These are phyloP conservation scores for Blastobotrys malaysiensis DNA, from an alignment of 1,139 yeast species.

Conservation along the genomic window DNA sequence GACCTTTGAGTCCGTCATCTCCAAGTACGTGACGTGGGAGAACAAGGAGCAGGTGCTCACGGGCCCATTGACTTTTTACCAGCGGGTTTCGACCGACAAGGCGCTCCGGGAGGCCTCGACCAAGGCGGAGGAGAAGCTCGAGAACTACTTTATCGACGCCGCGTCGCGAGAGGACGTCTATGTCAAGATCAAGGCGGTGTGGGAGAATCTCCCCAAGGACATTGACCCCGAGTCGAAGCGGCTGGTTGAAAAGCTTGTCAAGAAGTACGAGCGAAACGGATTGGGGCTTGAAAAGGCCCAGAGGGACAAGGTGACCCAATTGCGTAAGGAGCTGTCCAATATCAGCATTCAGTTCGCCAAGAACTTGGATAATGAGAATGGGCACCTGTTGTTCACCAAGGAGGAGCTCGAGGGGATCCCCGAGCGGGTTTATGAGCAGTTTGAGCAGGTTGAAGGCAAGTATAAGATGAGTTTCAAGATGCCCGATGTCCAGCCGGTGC, in stretches of 20 bases:
- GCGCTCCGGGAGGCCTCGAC: slow-evolving; percentile 65
- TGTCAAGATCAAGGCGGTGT: slow-evolving; percentile 50
- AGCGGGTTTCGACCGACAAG: slow-evolving; percentile 60
- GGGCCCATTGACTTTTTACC: slow-evolving; percentile 57
- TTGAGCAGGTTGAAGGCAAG: slow-evolving; percentile 47
- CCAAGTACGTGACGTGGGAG: slow-evolving; percentile 46
- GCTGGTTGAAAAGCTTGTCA: slow-evolving; percentile 51
- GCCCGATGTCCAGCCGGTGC: slow-evolving; percentile 73
- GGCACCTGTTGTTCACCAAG: slow-evolving; percentile 49
- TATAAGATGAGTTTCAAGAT: slow-evolving; percentile 72
- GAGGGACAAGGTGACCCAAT: slow-evolving; percentile 50
- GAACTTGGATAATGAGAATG: slow-evolving; percentile 68
- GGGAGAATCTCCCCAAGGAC: slow-evolving; percentile 33
- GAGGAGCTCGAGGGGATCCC: slow-evolving; percentile 76
- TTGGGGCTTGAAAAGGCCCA: slow-evolving; percentile 52
- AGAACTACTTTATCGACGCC: slow-evolving; percentile 57
- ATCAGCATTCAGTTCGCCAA: slow-evolving; percentile 54
- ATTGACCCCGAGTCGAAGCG: slow-evolving; percentile 54
- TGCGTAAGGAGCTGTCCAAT: slow-evolving; percentile 55
- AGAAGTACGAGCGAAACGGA: slow-evolving; percentile 60
- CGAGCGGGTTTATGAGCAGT: slow-evolving; percentile 51
- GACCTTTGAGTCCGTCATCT: slow-evolving; percentile 50
- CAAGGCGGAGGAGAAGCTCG: slow-evolving; percentile 52
- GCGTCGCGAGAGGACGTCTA: slow-evolving; percentile 65
- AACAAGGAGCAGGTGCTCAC: slow-evolving; percentile 43